These are phyloP conservation scores for Saccharomycopsis hybrid DNA, from an alignment of 1,139 yeast genomes.

Conservation along the genomic window DNA sequence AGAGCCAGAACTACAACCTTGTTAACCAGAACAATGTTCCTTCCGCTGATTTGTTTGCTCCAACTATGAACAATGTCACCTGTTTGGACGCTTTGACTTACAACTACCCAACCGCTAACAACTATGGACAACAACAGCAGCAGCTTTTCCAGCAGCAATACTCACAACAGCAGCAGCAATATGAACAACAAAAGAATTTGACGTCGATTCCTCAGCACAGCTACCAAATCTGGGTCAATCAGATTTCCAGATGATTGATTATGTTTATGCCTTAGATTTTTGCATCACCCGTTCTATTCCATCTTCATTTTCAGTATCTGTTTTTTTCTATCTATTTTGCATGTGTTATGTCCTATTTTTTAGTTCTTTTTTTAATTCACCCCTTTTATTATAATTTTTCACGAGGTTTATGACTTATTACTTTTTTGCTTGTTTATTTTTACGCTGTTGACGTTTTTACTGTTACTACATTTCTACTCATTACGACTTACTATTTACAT, in stretches of 20 bases:
- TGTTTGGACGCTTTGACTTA: conserved; percentile 6
- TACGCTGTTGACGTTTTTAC: too few species aligned
- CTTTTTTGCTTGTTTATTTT: not conserved
- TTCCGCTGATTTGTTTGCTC: not conserved
- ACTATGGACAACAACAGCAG: not conserved
- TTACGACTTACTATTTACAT: too few species aligned
- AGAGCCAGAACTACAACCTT: not conserved
- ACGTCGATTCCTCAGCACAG: conserved; percentile 17
- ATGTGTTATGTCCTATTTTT: not conserved
- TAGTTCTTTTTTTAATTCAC: not conserved
- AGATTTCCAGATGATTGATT: not conserved
- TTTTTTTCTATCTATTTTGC: not conserved
- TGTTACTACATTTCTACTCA: too few species aligned
- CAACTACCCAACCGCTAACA: not conserved
- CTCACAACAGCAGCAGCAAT: not conserved
- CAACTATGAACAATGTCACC: conserved; percentile 3
- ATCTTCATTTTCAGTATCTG: not conserved
- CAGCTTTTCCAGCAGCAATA: not conserved
- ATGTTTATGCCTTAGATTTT: too few species aligned
- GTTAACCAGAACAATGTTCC: not conserved
- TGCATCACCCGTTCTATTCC: not conserved
- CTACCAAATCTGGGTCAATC: conserved; percentile 18
- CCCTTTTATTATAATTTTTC: not conserved
- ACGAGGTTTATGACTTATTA: too few species aligned
- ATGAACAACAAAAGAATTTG: conserved; percentile 5